Percentiles rank a stretch among this genome's conserved stretches.
Conservation (phyloP, 2,329 filamentous ascomycete species). For the Sordariomycetes sp. region DNA sequence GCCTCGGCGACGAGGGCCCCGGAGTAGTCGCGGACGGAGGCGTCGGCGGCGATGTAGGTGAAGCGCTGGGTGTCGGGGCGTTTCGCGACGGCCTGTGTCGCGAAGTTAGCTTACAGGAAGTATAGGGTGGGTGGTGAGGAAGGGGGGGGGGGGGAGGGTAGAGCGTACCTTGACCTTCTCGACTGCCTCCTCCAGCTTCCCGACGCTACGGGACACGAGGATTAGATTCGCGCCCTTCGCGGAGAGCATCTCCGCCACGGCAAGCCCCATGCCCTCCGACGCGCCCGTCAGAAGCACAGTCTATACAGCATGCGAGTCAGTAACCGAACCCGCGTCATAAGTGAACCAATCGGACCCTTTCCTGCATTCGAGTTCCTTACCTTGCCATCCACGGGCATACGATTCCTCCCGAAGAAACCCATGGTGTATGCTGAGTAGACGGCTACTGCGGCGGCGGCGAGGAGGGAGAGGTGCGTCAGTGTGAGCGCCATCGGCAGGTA, state of each 20-base stretch:
- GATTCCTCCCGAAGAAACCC: slow-evolving; percentile 56
- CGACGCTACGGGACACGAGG: slow-evolving; percentile 65
- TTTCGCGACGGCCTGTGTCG: slow-evolving; percentile 46
- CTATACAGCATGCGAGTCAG: slow-evolving; percentile 28
- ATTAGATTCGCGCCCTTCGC: slow-evolving; percentile 77
- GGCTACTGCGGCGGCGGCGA: slow-evolving; percentile 16
- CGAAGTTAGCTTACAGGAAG: background rate
- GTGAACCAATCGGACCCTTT: background rate
- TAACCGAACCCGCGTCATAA: background rate
- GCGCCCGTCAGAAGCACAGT: slow-evolving; percentile 82
- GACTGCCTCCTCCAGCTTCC: slow-evolving; percentile 60
- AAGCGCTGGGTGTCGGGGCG: slow-evolving; percentile 61
- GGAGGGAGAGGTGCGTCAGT: slow-evolving; percentile 10
- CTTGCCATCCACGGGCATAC: slow-evolving; percentile 75
- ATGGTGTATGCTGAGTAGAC: slow-evolving; percentile 32
- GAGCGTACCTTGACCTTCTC: slow-evolving; percentile 45
- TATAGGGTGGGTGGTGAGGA: slow-evolving; percentile 3
- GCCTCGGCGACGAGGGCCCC: slow-evolving; percentile 56
- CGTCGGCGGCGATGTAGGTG: slow-evolving; percentile 71
- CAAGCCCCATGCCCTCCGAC: slow-evolving; percentile 83
- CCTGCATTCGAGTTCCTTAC: slow-evolving; percentile 28
- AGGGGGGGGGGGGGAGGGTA: background rate
- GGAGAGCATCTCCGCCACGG: slow-evolving; percentile 60
- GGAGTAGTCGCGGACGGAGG: slow-evolving; percentile 58
- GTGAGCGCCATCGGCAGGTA: background rate